Evolutionary conservation across 2,329 filamentous ascomycete genomes (phyloP), one percentile per base, ranked within the genome.

Genomic region (Trichoderma sp.): DNA sequence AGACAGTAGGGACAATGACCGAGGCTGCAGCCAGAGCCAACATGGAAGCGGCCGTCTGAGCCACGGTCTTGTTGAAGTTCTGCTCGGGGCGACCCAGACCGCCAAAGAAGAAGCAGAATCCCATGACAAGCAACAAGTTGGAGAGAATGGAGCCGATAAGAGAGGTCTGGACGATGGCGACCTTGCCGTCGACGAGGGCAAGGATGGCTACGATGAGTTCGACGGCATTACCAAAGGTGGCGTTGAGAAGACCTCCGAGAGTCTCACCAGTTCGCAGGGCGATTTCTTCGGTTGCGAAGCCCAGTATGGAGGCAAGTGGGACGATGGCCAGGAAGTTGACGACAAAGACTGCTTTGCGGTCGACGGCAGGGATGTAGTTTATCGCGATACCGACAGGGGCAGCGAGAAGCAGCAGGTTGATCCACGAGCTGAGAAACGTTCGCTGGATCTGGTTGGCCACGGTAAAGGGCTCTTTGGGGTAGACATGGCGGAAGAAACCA

Each of bases 311-410:
- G 3, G 95, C 95, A 53, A 98, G 86, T 0, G 95, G 95, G 72
- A 98, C 91, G 76, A 98, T 97, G 73, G 95, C 95, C 74, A 98
- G 88, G 77, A 98, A 98, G 83, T 98, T 98, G 81, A 98, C 88
- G 70, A 95, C 88, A 77, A 98, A 98, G 61, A 96, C 85, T 36
- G 86, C 87, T 71, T 92, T 85, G 3, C 86, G 84, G 77, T 87
- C 85, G 66, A 92, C 82, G 12, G 79, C 76, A 5, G 78, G 74
- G 20, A 89, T 82, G 77, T 91, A 94, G 76, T 93, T 88, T 67
- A 95, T 80, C 2, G 88, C 92, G 76, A 97, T 93, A 72, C 95
- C 95, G 39, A 90, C 88, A 0, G 95, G 95, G 0, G 93, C 94
- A 26, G 91, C 90, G 17, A 97, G 67, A 26, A 97, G 84, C 30